phyloP scores from a whole-genome alignment of 2,329 filamentous ascomycete species.

The Hymenoscyphus salicellus region DNA sequence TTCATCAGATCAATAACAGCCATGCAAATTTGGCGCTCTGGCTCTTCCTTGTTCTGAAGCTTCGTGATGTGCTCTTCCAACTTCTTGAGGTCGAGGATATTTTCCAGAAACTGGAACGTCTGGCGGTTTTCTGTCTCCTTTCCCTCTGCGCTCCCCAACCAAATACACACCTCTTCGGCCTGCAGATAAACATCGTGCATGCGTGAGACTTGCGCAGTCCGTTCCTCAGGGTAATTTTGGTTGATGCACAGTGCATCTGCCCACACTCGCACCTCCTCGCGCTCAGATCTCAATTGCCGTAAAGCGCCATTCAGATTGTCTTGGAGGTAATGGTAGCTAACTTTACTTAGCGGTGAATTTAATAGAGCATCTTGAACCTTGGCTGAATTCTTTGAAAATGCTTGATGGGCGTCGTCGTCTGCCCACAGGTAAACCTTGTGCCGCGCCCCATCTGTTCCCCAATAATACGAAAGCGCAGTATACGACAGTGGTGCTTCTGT shows the following conservation, averaged over 20 bases:
- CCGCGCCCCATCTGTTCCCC: background rate
- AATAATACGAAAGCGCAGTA: background rate
- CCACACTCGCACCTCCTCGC: background rate
- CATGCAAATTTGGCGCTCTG: background rate
- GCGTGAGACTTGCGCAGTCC: constrained; percentile 4
- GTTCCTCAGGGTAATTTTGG: background rate
- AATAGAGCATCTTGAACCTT: background rate
- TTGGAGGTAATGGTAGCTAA: background rate
- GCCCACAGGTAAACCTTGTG: background rate
- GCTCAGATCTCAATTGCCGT: background rate
- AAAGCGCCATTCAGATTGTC: background rate
- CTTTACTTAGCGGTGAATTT: too few relatives aligned
- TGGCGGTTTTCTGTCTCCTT: background rate
- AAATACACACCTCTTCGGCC: constrained; percentile 3
- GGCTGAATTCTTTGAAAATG: background rate
- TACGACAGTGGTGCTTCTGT: background rate
- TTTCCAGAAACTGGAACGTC: background rate
- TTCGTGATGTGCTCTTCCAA: background rate
- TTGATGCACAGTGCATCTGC: background rate
- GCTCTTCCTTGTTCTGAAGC: background rate
- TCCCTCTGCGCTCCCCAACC: background rate
- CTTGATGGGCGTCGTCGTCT: too few relatives aligned
- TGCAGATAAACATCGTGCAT: constrained; percentile 8
- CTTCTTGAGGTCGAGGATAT: background rate
- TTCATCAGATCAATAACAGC: background rate